Percentiles rank a stretch among this genome's conserved stretches.
Conservation (phyloP, 805 yeast genomes). For the Hemisphaericaspora nanyangensis region DNA sequence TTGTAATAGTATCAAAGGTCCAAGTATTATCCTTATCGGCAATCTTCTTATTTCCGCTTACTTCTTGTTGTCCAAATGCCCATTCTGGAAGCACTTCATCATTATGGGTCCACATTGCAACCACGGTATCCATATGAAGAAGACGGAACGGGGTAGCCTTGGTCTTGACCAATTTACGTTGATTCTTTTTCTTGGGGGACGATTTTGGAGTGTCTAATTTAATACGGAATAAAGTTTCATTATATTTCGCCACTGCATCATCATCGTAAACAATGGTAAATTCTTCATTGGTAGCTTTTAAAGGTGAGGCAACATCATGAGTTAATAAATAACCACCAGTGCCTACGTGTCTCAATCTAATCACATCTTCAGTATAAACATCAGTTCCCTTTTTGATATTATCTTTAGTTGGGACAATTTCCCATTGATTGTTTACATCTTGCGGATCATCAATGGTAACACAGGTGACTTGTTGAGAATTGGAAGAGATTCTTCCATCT, state of each 20-base stretch:
- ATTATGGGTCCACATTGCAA: constrained; percentile 91
- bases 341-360: constrained; percentile 76
- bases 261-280: constrained; percentile 73
- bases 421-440: constrained; percentile 79
- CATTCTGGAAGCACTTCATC: constrained; percentile 88
- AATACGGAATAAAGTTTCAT: constrained; percentile 76
- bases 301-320: constrained; percentile 96
- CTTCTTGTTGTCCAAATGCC: constrained; percentile 90
- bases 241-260: constrained; percentile 48
- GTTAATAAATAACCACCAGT: constrained; percentile 80
- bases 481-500: constrained; percentile 92
- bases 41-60: constrained; percentile 87
- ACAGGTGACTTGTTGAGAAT: constrained; percentile 92
- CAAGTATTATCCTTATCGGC: constrained; percentile 67
- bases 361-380: constrained; percentile 65
- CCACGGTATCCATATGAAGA: constrained; percentile 81
- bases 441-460: constrained; percentile 33
- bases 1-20: constrained; percentile 68
- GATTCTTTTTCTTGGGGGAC: constrained; percentile 43
- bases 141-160: constrained; percentile 66
- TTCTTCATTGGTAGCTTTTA: constrained; percentile 89
- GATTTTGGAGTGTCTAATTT: constrained; percentile 42
- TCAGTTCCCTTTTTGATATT: constrained; percentile 36
- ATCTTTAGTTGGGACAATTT: constrained; percentile 61
- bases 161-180: constrained; percentile 56